A percentile compares a stretch with the other conserved stretches of the same genome.
These are phyloP conservation scores for Cairneyella variabilis DNA, from an alignment of 495 filamentous ascomycete species.

Conservation along the genomic window DNA sequence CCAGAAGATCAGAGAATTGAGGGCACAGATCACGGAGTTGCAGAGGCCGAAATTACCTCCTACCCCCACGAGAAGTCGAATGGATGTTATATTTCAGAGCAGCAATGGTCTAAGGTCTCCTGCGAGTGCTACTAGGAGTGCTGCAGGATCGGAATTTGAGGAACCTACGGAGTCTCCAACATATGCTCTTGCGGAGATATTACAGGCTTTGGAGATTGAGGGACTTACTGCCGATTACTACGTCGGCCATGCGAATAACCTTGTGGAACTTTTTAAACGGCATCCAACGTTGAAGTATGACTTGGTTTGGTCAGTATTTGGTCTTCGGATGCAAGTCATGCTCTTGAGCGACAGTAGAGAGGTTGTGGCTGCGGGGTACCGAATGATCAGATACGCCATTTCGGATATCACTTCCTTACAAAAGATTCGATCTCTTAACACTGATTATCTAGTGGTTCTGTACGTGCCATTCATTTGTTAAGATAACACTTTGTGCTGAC, in stretches of 20 bases:
- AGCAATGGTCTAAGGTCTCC: slow-evolving; percentile 64
- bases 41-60: slow-evolving; percentile 61
- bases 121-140: slow-evolving; percentile 51
- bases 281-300: slow-evolving; percentile 95
- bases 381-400: slow-evolving; percentile 89
- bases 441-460: slow-evolving; percentile 85
- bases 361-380: slow-evolving; percentile 90
- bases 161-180: slow-evolving; percentile 77
- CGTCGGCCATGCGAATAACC: slow-evolving; percentile 81
- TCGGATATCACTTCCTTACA: slow-evolving; percentile 85
- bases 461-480: too few relatives aligned
- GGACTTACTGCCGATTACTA: slow-evolving; percentile 92
- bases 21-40: slow-evolving; percentile 69
- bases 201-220: slow-evolving; percentile 81
- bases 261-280: slow-evolving; percentile 89
- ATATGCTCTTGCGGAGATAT: slow-evolving; percentile 79
- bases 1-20: slow-evolving; percentile 78
- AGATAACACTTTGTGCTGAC: too few relatives aligned
- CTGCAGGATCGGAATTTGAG: slow-evolving; percentile 51
- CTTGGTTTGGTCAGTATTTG: slow-evolving; percentile 91
- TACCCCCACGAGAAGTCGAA: slow-evolving; percentile 62
- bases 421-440: slow-evolving; percentile 81
- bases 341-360: slow-evolving; percentile 92
- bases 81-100: slow-evolving; percentile 62
- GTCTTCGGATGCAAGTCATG: slow-evolving; percentile 88